These are phyloP conservation scores for Trichopus zeylanicus DNA, from an alignment of 116 monocot genomes.

Conservation along the genomic window DNA sequence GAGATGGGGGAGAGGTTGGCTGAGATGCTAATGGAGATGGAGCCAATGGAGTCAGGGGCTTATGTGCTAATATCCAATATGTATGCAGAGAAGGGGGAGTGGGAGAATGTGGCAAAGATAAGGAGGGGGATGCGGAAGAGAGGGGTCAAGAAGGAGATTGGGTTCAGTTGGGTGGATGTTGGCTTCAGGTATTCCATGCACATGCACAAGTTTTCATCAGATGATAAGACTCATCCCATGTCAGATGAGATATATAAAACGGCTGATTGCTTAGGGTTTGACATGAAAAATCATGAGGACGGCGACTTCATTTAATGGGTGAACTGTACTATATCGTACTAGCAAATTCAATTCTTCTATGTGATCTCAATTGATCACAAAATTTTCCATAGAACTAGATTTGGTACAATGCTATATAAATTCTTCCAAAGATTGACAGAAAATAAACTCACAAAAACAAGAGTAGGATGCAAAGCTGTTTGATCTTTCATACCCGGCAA, in stretches of 20 bases:
- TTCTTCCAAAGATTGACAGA: too few relatives aligned
- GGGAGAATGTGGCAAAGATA: conserved; percentile 68
- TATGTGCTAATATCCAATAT: conserved; percentile 81
- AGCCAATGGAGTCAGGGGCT: conserved; percentile 58
- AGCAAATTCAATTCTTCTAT: too few relatives aligned
- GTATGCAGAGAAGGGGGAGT: conserved; percentile 72
- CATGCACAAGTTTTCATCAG: conserved; percentile 72
- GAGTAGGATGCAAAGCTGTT: too few relatives aligned
- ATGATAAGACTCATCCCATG: conserved; percentile 60
- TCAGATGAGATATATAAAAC: conserved; percentile 47
- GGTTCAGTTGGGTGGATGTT: conserved; percentile 87
- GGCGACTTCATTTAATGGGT: too few relatives aligned
- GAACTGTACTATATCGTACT: too few relatives aligned
- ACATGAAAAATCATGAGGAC: conserved; percentile 38
- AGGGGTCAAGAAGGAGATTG: conserved; percentile 78
- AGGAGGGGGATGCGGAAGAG: conserved; percentile 64
- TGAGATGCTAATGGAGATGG: conserved; percentile 42
- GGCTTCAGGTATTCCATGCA: conserved; percentile 27
- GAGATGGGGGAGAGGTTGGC: conserved; percentile 61
- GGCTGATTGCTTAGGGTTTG: conserved; percentile 36
- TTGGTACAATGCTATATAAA: too few relatives aligned
- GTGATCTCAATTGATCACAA: too few relatives aligned
- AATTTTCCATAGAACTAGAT: too few relatives aligned
- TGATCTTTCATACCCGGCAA: too few relatives aligned
- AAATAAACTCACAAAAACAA: not conserved